Percentiles rank a stretch among this genome's conserved stretches.
phyloP scores from a whole-genome alignment of 1,284 basidiomycete genomes.

The Cerrena zonata region DNA sequence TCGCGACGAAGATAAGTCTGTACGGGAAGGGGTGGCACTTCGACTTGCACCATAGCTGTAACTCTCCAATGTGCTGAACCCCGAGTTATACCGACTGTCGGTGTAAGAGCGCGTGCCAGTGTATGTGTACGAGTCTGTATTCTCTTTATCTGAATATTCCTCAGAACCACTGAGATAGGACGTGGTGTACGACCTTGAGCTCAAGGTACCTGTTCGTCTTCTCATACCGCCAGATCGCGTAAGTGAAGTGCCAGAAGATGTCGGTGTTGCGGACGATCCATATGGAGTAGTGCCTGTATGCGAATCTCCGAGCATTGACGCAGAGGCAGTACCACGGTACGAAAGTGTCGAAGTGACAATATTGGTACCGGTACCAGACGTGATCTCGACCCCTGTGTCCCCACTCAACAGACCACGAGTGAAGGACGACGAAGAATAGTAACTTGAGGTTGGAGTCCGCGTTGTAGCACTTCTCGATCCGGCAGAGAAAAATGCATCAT shows the following conservation, averaged over 20 bases:
- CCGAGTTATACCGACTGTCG: conserved; percentile 16
- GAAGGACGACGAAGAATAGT: conserved; percentile 30
- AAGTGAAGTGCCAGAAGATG: conserved; percentile 28
- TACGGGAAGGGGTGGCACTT: conserved; percentile 11
- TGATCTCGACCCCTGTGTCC: conserved; percentile 35
- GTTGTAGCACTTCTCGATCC: conserved; percentile 24
- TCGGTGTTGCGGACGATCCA: conserved; percentile 21
- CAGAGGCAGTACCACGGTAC: conserved; percentile 47
- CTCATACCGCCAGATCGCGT: conserved; percentile 56
- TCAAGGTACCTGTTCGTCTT: conserved; percentile 42
- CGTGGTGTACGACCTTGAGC: conserved; percentile 31
- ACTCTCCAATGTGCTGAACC: conserved; percentile 30
- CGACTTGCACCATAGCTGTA: conserved; percentile 9
- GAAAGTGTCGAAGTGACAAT: conserved; percentile 50
- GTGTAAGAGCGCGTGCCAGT: conserved; percentile 19
- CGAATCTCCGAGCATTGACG: conserved; percentile 54
- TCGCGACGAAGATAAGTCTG: conserved; percentile 7
- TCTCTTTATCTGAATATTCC: conserved; percentile 53
- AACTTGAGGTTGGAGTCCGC: conserved; percentile 29
- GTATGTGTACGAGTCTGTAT: conserved; percentile 26
- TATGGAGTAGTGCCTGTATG: conserved; percentile 35
- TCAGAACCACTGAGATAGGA: conserved; percentile 32
- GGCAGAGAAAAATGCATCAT: conserved; percentile 58
- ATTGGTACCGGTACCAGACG: conserved; percentile 40
- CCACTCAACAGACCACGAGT: conserved; percentile 20